A percentile compares a stretch with the other conserved stretches of the same genome.
Evolutionary conservation across 148 eudicot species (phyloP).

Genomic region (Rhododendron vialii): DNA sequence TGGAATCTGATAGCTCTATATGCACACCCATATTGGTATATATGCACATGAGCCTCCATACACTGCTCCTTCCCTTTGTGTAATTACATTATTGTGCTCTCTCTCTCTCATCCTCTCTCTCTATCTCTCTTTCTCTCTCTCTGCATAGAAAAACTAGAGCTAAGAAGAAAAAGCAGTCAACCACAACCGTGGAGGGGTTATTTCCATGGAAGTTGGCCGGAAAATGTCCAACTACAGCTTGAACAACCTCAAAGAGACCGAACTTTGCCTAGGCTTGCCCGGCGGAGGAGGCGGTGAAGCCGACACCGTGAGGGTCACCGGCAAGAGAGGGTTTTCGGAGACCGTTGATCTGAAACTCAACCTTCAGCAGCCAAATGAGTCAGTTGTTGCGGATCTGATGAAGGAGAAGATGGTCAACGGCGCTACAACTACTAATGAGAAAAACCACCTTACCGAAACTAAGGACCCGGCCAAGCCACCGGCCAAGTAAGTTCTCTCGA

Average conservation of each 20-base stretch:
- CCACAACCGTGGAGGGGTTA: neutral
- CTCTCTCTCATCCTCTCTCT: slow-evolving; percentile 13
- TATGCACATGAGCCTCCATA: slow-evolving; percentile 29
- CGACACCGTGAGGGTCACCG: slow-evolving; percentile 23
- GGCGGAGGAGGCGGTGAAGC: slow-evolving; percentile 32
- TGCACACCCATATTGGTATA: slow-evolving; percentile 26
- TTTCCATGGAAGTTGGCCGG: slow-evolving; percentile 21
- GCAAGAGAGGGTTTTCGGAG: slow-evolving; percentile 59
- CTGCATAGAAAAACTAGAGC: neutral
- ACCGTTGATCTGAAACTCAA: slow-evolving; percentile 67
- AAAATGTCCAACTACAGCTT: slow-evolving; percentile 11
- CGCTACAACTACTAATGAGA: slow-evolving; percentile 20
- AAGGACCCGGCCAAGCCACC: slow-evolving; percentile 52
- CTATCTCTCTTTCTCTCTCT: slow-evolving; percentile 9
- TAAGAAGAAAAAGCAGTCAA: neutral
- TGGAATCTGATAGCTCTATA: slow-evolving; percentile 14
- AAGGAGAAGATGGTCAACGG: slow-evolving; percentile 16
- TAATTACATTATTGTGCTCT: slow-evolving; percentile 12
- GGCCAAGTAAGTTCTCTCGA: slow-evolving; percentile 31
- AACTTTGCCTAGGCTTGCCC: slow-evolving; percentile 58
- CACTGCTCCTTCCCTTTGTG: slow-evolving; percentile 18
- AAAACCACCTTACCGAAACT: neutral
- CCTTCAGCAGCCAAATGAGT: slow-evolving; percentile 26
- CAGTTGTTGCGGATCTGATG: slow-evolving; percentile 18
- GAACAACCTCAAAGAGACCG: slow-evolving; percentile 46